A percentile compares a stretch with the other conserved stretches of the same genome.
These are phyloP conservation scores for Candida krabiensis DNA, from an alignment of 805 yeast genomes.

Conservation along the genomic window DNA sequence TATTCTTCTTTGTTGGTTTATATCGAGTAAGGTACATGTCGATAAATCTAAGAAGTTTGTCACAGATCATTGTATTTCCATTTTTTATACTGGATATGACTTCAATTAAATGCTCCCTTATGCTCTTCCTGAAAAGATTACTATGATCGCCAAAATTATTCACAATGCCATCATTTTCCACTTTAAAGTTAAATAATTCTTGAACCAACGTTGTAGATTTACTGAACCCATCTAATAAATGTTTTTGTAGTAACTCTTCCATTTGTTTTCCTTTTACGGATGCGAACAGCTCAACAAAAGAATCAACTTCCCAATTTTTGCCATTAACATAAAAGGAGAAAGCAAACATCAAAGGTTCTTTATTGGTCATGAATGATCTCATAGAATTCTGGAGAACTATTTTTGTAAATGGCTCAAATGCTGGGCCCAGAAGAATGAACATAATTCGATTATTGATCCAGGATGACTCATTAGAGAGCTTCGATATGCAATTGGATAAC, in stretches of 20 bases:
- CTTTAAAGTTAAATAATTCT: constrained; percentile 1
- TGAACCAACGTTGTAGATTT: constrained; percentile 1
- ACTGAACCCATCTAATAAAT: background rate
- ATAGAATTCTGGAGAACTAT: background rate
- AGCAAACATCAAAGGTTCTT: background rate
- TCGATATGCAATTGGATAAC: background rate
- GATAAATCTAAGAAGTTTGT: constrained; percentile 12
- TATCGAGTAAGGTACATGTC: constrained; percentile 9
- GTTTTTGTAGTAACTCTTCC: background rate
- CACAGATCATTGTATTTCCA: constrained; percentile 12
- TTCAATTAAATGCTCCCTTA: constrained; percentile 3
- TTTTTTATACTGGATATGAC: constrained; percentile 3
- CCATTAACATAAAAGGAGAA: background rate
- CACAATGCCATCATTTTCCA: constrained; percentile 1
- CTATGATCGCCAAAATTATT: constrained; percentile 1
- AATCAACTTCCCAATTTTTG: background rate
- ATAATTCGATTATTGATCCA: background rate
- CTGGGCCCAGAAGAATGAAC: constrained; percentile 3
- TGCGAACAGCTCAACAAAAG: background rate
- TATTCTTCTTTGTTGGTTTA: constrained; percentile 3
- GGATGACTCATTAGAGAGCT: background rate
- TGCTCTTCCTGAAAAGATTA: background rate
- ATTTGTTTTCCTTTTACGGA: background rate
- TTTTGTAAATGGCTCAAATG: background rate
- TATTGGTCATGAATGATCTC: background rate